Base-by-base conservation (phyloP, 495 filamentous ascomycete species). In the Penicillium canariense region DNA sequence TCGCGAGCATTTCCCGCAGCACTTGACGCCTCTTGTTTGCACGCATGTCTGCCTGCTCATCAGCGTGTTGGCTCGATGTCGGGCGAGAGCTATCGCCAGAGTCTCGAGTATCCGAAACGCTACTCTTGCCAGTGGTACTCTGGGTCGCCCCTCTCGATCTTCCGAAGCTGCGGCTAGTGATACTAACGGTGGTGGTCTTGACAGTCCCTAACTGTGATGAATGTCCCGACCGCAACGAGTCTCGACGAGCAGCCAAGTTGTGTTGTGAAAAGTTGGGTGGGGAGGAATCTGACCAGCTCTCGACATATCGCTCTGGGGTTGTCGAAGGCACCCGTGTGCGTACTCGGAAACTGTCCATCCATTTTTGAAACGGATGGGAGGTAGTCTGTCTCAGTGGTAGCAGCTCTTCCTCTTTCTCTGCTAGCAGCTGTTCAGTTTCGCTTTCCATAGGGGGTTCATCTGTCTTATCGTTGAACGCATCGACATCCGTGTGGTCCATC, bases 1-100 rank as follows among this genome's bases (percentile, higher is more conserved):
- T 93, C 38, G 69, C 79, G 48, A 96, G 79, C 17, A 98, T 72
- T 68, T 98, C 94, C 58, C 90, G 88, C 35, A 97, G 66, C 17
- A 92, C 84, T 51, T 83, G 82, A 9, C 89, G 84, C 47, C 94
- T 81, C 59, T 91, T 87, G 35, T 87, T 62, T 11, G 90, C 79
- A 20, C 94, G 79, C 48, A 81, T 80, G 38, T 81, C 81, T 22
- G 87, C 86, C n/a, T 76, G 85, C 50, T 87, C 81, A 60, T 96
- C 91, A 27, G 84, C 68, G 11, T n/a, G 75, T 63, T 45, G 74
- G 36, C 74, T 81, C 32, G 79, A 67, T 7, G 79, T 75, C 17
- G 75, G 69, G 51, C 78, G 79, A 36, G 72, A 70, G 56, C 86
- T 90, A 34, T 94, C 90, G 42, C 84, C 80, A 0, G 90, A 93